A percentile compares a stretch with the other conserved stretches of the same genome.
These are phyloP conservation scores for Cytospora chrysosperma DNA, from an alignment of 2,329 filamentous ascomycete species.

Conservation along the genomic window DNA sequence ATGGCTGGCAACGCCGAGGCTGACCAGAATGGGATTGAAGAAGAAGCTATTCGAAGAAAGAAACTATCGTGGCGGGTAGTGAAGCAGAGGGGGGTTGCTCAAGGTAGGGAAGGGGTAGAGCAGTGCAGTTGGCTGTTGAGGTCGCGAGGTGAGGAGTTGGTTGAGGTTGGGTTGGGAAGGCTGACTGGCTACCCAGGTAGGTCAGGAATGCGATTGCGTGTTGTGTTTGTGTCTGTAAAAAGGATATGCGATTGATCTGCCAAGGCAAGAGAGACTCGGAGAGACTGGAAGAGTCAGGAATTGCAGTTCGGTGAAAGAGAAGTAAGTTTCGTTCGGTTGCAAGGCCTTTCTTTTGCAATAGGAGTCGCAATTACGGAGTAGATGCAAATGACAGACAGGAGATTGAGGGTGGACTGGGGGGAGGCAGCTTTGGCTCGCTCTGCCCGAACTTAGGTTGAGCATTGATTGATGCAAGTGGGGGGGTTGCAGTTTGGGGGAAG, in stretches of 20 bases:
- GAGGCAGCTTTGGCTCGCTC: constrained; percentile 24
- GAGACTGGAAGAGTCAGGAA: background rate
- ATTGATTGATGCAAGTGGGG: constrained; percentile 14
- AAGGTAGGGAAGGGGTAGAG: constrained; percentile 7
- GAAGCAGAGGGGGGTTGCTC: background rate
- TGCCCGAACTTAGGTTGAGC: constrained; percentile 22
- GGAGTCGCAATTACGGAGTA: constrained; percentile 20
- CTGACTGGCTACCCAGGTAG: too few species aligned
- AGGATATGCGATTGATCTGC: background rate
- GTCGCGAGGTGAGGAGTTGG: background rate
- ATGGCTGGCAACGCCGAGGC: constrained; percentile 15
- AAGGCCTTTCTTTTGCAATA: background rate
- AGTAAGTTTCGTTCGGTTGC: background rate
- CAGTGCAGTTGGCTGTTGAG: background rate
- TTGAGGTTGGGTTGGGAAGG: background rate
- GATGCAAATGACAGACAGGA: constrained; percentile 23
- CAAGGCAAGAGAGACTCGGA: background rate
- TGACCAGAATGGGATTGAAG: constrained; percentile 10
- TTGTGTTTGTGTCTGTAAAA: background rate
- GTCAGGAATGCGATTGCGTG: background rate
- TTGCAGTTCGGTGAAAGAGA: background rate
- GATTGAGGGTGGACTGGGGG: constrained; percentile 24
- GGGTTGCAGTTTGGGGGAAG: background rate
- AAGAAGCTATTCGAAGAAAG: constrained; percentile 15
- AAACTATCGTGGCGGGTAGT: constrained; percentile 7